Percentiles rank a stretch among this genome's conserved stretches.
These are phyloP conservation scores for Trichoderma sp. DNA, from an alignment of 2,329 filamentous ascomycete species.

Conservation along the genomic window DNA sequence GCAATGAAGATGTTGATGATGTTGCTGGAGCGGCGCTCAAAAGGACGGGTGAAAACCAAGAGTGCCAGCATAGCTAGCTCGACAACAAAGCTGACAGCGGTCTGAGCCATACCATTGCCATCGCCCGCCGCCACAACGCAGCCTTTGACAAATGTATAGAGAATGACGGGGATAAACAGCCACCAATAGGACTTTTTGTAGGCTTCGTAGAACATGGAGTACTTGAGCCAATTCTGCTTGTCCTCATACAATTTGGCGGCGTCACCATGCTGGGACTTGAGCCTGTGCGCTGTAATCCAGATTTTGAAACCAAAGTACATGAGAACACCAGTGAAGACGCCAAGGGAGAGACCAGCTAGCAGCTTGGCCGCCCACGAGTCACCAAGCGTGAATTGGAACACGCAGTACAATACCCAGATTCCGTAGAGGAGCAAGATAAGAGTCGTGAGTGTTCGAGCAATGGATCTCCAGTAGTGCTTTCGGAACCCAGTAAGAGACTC, in stretches of 20 bases:
- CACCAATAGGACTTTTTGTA: conserved; percentile 97
- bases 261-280: conserved; percentile 76
- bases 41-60: conserved; percentile 83
- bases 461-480: conserved; percentile 92
- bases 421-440: conserved; percentile 91
- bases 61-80: conserved; percentile 78
- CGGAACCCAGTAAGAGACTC: conserved; percentile 79
- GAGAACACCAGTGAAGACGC: conserved; percentile 78
- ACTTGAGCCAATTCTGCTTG: conserved; percentile 90
- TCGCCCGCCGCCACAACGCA: conserved; percentile 82
- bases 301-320: conserved; percentile 84
- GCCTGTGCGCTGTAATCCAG: conserved; percentile 70
- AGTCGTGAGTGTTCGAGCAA: conserved; percentile 85
- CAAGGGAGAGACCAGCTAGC: conserved; percentile 79
- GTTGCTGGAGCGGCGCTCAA: conserved; percentile 82
- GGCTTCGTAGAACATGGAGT: conserved; percentile 95
- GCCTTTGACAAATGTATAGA: conserved; percentile 90
- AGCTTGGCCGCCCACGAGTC: conserved; percentile 92
- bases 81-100: conserved; percentile 75
- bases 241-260: conserved; percentile 76
- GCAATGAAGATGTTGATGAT: conserved; percentile 94
- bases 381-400: conserved; percentile 91
- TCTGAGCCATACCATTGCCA: conserved; percentile 81
- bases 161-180: conserved; percentile 85
- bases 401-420: conserved; percentile 92